Conservation (phyloP, 2,329 filamentous ascomycete species). For the Curvularia spicifera region DNA sequence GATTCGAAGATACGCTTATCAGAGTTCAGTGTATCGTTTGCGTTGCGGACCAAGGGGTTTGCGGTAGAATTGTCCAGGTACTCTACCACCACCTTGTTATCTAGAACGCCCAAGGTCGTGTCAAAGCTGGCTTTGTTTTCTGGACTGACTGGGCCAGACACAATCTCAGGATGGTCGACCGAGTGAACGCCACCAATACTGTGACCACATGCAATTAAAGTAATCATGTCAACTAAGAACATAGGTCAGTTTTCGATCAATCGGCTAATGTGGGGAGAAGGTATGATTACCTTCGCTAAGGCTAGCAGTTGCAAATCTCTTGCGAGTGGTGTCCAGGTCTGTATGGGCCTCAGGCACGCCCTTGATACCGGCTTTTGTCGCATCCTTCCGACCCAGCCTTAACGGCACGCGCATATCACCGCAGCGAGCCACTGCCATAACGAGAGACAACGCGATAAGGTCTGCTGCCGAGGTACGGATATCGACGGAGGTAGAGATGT, state of each 20-base stretch:
- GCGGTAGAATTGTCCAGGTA: slow-evolving; percentile 40
- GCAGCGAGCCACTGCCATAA: slow-evolving; percentile 40
- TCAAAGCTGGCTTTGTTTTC: slow-evolving; percentile 37
- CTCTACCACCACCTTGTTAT: slow-evolving; percentile 42
- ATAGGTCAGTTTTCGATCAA: background rate
- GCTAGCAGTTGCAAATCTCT: slow-evolving; percentile 40
- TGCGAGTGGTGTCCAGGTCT: slow-evolving; percentile 37
- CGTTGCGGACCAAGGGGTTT: slow-evolving; percentile 35
- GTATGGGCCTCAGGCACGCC: slow-evolving; percentile 46
- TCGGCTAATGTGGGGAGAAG: background rate
- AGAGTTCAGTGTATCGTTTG: slow-evolving; percentile 40
- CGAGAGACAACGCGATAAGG: slow-evolving; percentile 41
- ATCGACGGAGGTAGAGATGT: slow-evolving; percentile 35
- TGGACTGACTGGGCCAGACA: slow-evolving; percentile 27
- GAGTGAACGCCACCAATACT: slow-evolving; percentile 46
- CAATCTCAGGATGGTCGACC: slow-evolving; percentile 41
- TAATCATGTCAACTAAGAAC: slow-evolving; percentile 29
- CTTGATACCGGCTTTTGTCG: slow-evolving; percentile 34
- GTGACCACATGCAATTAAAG: slow-evolving; percentile 46
- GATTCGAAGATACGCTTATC: slow-evolving; percentile 43
- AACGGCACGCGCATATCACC: slow-evolving; percentile 39
- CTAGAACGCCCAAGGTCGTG: slow-evolving; percentile 31
- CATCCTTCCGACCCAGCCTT: slow-evolving; percentile 44
- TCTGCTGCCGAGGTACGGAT: slow-evolving; percentile 37
- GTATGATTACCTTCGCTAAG: slow-evolving; percentile 35